Evolutionary conservation across 768 basidiomycete species (phyloP).

Genomic region (Cystobasidium onofrii): DNA sequence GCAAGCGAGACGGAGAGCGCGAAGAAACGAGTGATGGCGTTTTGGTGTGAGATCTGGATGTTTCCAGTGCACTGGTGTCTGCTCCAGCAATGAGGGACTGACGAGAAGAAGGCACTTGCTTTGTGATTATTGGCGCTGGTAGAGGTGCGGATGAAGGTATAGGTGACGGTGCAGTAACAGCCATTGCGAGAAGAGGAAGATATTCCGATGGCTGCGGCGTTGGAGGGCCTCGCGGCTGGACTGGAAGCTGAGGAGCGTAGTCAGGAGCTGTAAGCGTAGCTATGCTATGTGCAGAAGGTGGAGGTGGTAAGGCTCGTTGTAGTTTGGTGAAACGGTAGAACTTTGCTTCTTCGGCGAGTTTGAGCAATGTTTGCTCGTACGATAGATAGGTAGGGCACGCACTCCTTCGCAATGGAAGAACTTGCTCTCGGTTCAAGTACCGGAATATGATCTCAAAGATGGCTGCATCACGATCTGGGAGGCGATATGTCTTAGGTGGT

Average conservation of each 20-base stretch:
- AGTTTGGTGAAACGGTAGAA: conserved; percentile 25
- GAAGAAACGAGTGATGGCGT: neutral
- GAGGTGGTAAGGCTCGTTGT: neutral
- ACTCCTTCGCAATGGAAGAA: conserved; percentile 15
- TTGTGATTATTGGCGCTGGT: neutral
- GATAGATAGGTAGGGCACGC: conserved; percentile 12
- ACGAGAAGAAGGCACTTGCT: neutral
- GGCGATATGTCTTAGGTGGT: conserved; percentile 2
- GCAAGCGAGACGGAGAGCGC: neutral
- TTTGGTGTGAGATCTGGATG: neutral
- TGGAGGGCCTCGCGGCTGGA: neutral
- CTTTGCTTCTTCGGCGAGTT: conserved; percentile 24
- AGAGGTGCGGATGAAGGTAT: neutral
- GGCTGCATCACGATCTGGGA: conserved; percentile 22
- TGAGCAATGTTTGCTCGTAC: conserved; percentile 18
- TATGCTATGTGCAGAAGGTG: neutral
- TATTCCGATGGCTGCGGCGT: neutral
- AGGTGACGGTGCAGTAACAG: neutral
- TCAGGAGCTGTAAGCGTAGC: neutral
- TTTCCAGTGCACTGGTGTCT: neutral
- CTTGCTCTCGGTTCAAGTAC: conserved; percentile 20
- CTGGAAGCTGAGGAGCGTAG: neutral
- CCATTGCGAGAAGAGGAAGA: neutral
- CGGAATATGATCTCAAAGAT: conserved; percentile 29
- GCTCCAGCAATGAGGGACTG: neutral